Evolutionary conservation across 768 basidiomycete species (phyloP).

Genomic region (Boletus rufocinnamomeus): DNA sequence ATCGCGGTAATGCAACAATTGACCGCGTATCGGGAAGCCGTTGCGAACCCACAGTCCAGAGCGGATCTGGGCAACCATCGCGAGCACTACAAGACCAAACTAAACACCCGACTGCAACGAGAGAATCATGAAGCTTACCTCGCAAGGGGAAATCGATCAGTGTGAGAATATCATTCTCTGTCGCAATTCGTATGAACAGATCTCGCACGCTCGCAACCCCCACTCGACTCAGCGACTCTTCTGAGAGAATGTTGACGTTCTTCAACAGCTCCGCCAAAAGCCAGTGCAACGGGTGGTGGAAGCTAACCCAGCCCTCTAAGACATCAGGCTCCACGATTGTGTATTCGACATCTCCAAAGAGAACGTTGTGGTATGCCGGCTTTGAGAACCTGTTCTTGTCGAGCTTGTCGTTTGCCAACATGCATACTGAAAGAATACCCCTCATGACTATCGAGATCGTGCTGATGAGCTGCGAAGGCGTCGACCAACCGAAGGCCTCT

Average conservation of each 20-base stretch:
- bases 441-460: conserved; percentile 71
- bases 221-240: conserved; percentile 50
- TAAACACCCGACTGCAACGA: conserved; percentile 3
- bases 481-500: conserved; percentile 69
- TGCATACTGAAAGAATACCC: conserved; percentile 72
- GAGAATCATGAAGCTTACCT: conserved; percentile 50
- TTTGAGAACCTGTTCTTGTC: conserved; percentile 66
- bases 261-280: conserved; percentile 87
- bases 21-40: conserved; percentile 92
- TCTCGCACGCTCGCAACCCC: conserved; percentile 60
- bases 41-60: conserved; percentile 98
- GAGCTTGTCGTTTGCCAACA: conserved; percentile 63
- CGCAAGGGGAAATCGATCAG: conserved; percentile 87
- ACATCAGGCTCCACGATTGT: conserved; percentile 77
- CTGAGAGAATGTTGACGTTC: conserved; percentile 68
- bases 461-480: conserved; percentile 56
- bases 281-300: conserved; percentile 93
- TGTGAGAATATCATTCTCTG: conserved; percentile 68
- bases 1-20: conserved; percentile 93
- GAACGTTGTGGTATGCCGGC: conserved; percentile 63
- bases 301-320: conserved; percentile 80
- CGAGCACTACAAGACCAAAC: conserved; percentile 55
- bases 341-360: conserved; percentile 60
- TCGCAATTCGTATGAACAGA: conserved; percentile 59
- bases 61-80: conserved; percentile 93